phyloP scores from a whole-genome alignment of 2,329 filamentous ascomycete genomes.

The Zymoseptoria tritici region DNA sequence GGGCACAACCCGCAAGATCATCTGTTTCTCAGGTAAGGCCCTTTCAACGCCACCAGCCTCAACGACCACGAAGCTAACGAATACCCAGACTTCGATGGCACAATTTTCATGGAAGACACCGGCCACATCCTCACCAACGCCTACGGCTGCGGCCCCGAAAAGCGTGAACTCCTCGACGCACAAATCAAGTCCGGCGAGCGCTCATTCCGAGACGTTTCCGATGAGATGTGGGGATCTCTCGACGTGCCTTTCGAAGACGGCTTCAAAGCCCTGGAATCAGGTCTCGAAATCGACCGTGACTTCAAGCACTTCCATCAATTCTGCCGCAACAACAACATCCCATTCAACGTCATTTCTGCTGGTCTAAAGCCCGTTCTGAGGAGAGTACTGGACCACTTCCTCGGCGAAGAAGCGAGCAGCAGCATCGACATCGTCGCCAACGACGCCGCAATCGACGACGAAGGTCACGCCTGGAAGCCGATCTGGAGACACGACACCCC shows the following conservation, averaged over 20 bases:
- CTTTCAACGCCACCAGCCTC: conserved; percentile 4
- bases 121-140: conserved; percentile 62
- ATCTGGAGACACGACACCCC: conserved; percentile 60
- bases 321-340: conserved; percentile 55
- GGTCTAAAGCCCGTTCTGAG: conserved; percentile 58
- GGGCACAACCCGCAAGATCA: conserved; percentile 48
- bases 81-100: conserved; percentile 58
- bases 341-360: conserved; percentile 63
- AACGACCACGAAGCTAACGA: background rate
- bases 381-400: conserved; percentile 55
- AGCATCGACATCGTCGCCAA: conserved; percentile 63
- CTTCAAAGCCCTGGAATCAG: conserved; percentile 56
- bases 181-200: conserved; percentile 60
- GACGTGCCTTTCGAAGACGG: conserved; percentile 61
- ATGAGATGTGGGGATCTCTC: conserved; percentile 64
- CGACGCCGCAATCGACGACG: conserved; percentile 52
- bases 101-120: conserved; percentile 58
- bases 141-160: conserved; percentile 54
- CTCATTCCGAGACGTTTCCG: conserved; percentile 62
- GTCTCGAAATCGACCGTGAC: conserved; percentile 55
- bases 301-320: conserved; percentile 59
- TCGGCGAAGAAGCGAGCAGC: conserved; percentile 52
- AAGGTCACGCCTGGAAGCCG: conserved; percentile 56
- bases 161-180: conserved; percentile 51
- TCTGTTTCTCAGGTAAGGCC: conserved; percentile 50